Evolutionary conservation across 208 protist species (phyloP).

Genomic region (Herpetomonas tarakana): DNA sequence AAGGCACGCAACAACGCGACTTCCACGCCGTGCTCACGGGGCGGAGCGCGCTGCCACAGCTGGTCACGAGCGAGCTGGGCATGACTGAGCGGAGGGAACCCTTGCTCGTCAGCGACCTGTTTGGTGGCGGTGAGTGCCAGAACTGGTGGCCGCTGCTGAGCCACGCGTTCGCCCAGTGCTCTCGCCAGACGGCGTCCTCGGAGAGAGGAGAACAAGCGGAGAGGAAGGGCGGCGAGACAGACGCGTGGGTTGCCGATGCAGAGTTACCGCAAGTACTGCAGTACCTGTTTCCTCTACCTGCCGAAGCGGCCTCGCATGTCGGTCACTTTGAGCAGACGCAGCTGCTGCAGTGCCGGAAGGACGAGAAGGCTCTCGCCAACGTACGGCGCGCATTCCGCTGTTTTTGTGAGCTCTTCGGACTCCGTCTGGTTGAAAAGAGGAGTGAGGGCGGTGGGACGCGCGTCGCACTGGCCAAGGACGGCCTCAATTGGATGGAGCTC

Average conservation of each 20-base stretch:
- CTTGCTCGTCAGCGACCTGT: conserved; percentile 43
- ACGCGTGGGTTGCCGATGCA: conserved; percentile 22
- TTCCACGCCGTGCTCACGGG: conserved; percentile 40
- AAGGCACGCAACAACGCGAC: conserved; percentile 27
- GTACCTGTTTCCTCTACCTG: conserved; percentile 31
- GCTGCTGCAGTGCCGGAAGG: conserved; percentile 24
- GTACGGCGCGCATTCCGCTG: conserved; percentile 52
- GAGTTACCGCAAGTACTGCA: too few species aligned
- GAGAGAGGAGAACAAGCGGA: too few species aligned
- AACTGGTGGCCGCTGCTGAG: conserved; percentile 65
- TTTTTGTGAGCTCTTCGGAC: conserved; percentile 75
- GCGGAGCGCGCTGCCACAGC: conserved; percentile 16
- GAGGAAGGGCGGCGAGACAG: background rate
- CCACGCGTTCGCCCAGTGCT: conserved; percentile 18
- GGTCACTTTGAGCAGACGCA: conserved; percentile 13
- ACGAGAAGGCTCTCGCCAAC: conserved; percentile 22
- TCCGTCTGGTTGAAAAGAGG: conserved; percentile 28
- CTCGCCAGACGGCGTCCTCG: too few species aligned
- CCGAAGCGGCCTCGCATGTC: background rate
- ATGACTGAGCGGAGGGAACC: conserved; percentile 1
- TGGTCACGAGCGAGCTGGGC: conserved; percentile 16
- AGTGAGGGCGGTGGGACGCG: background rate
- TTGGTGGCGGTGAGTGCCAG: conserved; percentile 68
- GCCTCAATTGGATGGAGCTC: conserved; percentile 66
- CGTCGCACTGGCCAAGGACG: conserved; percentile 42